phyloP scores from a whole-genome alignment of 495 filamentous ascomycete species.

The Hypoxylon fragiforme region DNA sequence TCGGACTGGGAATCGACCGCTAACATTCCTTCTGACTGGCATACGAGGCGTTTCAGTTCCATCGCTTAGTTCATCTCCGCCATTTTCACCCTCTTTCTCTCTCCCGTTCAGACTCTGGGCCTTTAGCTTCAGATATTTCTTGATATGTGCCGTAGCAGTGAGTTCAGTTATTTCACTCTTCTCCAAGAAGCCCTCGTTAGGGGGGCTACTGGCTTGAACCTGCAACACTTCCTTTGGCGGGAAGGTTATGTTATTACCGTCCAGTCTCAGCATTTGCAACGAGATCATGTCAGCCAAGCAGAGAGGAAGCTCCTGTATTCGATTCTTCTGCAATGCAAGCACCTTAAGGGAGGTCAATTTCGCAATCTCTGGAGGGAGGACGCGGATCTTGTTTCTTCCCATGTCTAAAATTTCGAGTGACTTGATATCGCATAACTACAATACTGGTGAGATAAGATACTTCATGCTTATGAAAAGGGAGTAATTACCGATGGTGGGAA shows the following conservation, averaged over 20 bases:
- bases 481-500: slow-evolving; percentile 79
- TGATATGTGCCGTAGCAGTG: slow-evolving; percentile 70
- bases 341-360: slow-evolving; percentile 77
- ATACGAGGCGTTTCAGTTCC: slow-evolving; percentile 69
- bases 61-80: slow-evolving; percentile 67
- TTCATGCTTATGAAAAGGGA: neutral
- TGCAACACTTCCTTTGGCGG: slow-evolving; percentile 64
- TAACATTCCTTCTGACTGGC: slow-evolving; percentile 71
- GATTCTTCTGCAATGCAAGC: slow-evolving; percentile 79
- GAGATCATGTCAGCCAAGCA: slow-evolving; percentile 87
- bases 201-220: slow-evolving; percentile 47
- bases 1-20: slow-evolving; percentile 82
- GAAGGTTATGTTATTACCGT: slow-evolving; percentile 78
- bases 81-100: slow-evolving; percentile 62
- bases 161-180: slow-evolving; percentile 63
- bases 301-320: slow-evolving; percentile 77
- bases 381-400: slow-evolving; percentile 77
- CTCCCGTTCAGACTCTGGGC: slow-evolving; percentile 50
- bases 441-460: slow-evolving; percentile 24
- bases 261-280: slow-evolving; percentile 82
- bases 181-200: slow-evolving; percentile 48
- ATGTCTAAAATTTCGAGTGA: slow-evolving; percentile 92
- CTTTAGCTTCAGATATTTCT: slow-evolving; percentile 71
- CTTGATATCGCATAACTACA: slow-evolving; percentile 71
- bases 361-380: slow-evolving; percentile 76